These are phyloP conservation scores for Pichia sporocuriosa DNA, from an alignment of 805 yeast genomes.

Conservation along the genomic window DNA sequence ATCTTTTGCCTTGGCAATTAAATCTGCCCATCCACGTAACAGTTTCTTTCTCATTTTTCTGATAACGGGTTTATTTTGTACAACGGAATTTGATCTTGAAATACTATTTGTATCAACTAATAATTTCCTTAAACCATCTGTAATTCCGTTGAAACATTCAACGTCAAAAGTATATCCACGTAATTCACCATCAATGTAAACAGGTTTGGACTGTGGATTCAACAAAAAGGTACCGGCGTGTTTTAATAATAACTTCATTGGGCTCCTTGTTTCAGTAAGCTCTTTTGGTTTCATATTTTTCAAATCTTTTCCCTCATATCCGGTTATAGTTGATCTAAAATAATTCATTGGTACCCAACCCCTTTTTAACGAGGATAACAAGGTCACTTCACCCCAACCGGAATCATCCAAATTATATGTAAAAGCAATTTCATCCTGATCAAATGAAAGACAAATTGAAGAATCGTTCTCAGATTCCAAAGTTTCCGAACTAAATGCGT, in stretches of 20 bases:
- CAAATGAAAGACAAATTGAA: conserved; percentile 67
- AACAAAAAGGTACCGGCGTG: conserved; percentile 61
- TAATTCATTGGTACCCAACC: conserved; percentile 89
- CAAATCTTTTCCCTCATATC: conserved; percentile 14
- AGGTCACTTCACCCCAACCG: conserved; percentile 85
- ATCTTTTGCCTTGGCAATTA: conserved; percentile 71
- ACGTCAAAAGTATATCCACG: conserved; percentile 48
- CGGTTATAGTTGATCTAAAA: conserved; percentile 40
- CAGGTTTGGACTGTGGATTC: conserved; percentile 50
- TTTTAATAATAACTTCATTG: conserved; percentile 48
- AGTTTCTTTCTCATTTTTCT: conserved; percentile 60
- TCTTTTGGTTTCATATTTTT: conserved; percentile 15
- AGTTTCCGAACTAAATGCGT: conserved; percentile 34
- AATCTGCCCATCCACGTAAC: conserved; percentile 74
- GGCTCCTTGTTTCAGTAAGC: conserved; percentile 39
- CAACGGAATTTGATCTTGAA: conserved; percentile 66
- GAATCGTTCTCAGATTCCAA: conserved; percentile 61
- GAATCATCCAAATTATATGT: conserved; percentile 73
- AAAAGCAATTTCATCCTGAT: conserved; percentile 63
- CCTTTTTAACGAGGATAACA: conserved; percentile 52
- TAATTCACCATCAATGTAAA: conserved; percentile 29
- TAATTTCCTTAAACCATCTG: conserved; percentile 65
- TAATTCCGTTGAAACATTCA: conserved; percentile 51
- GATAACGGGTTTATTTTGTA: conserved; percentile 53
- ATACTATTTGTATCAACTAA: conserved; percentile 66